phyloP scores from a whole-genome alignment of 805 yeast species.

The Kazachstania viticola region DNA sequence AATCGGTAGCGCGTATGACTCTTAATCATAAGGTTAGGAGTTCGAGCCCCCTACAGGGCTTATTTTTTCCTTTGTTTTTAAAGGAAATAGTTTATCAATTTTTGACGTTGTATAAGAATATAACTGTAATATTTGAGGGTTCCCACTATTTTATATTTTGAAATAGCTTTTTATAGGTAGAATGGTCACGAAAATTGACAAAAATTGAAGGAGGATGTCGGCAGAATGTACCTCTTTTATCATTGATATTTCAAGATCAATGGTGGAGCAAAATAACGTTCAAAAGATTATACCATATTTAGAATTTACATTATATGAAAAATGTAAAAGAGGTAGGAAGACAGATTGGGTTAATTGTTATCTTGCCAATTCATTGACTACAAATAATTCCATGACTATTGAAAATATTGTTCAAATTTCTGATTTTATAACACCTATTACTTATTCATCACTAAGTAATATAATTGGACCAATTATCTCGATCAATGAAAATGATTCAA shows the following conservation, averaged over 20 bases:
- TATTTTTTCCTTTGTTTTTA: not conserved
- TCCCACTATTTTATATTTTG: too few relatives aligned
- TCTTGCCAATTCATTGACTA: constrained; percentile 9
- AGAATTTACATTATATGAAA: constrained; percentile 18
- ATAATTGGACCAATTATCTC: not conserved
- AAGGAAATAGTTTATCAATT: too few relatives aligned
- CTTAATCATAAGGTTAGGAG: constrained; percentile 11
- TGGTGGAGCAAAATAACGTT: constrained; percentile 7
- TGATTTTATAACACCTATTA: constrained; percentile 16
- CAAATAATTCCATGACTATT: constrained; percentile 11
- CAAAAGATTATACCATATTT: constrained; percentile 15
- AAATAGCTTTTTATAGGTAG: too few relatives aligned
- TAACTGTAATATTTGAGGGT: too few relatives aligned
- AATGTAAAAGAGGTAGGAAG: constrained; percentile 19
- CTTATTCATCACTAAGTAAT: constrained; percentile 4
- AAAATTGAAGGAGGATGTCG: constrained; percentile 1
- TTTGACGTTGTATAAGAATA: too few relatives aligned
- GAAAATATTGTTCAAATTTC: constrained; percentile 13
- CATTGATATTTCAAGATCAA: constrained; percentile 16
- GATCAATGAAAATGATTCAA: not conserved
- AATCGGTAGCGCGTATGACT: constrained; percentile 9
- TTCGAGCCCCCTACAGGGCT: constrained; percentile 13
- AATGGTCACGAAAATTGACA: too few relatives aligned
- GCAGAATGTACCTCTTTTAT: constrained; percentile 20
- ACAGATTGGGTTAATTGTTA: constrained; percentile 21